Evolutionary conservation across 2,329 filamentous ascomycete species (phyloP).

Genomic region (Diaporthe caulivora): DNA sequence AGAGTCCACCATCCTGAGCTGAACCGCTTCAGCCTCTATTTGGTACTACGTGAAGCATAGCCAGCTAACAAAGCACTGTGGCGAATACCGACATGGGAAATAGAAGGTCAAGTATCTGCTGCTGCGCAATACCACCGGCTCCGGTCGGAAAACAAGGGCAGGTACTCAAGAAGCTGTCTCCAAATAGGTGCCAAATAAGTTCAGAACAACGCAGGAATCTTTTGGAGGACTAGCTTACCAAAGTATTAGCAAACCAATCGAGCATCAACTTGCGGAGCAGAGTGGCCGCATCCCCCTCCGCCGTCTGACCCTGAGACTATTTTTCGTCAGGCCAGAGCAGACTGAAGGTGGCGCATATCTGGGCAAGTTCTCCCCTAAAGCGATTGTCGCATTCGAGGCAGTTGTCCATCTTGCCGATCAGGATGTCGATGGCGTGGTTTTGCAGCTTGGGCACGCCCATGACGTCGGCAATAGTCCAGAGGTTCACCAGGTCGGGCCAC

Average conservation of each 20-base stretch:
- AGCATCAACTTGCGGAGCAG: not conserved
- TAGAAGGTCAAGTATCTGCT: no score
- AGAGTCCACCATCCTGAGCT: not conserved
- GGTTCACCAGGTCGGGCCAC: not conserved
- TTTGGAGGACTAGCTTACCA: not conserved
- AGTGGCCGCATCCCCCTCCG: not conserved
- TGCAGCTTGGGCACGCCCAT: not conserved
- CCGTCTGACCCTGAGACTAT: no score
- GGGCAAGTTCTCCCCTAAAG: not conserved
- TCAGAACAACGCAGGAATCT: rapidly evolving
- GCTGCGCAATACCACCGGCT: not conserved
- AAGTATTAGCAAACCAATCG: not conserved
- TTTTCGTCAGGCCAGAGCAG: not conserved
- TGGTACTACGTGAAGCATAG: not conserved
- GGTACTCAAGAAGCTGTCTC: no score
- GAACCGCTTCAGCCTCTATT: not conserved
- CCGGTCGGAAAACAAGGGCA: no score
- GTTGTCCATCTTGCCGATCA: not conserved
- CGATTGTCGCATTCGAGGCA: not conserved
- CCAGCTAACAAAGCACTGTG: not conserved
- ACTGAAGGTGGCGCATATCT: not conserved
- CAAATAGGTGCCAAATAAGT: no score
- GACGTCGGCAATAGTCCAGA: constrained; percentile 8
- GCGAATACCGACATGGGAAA: not conserved
- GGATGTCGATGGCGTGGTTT: not conserved